Percentiles rank a stretch among this genome's conserved stretches.
phyloP scores from a whole-genome alignment of 192 early-diverging fungal genomes.

The Pilobolus umbonatus region DNA sequence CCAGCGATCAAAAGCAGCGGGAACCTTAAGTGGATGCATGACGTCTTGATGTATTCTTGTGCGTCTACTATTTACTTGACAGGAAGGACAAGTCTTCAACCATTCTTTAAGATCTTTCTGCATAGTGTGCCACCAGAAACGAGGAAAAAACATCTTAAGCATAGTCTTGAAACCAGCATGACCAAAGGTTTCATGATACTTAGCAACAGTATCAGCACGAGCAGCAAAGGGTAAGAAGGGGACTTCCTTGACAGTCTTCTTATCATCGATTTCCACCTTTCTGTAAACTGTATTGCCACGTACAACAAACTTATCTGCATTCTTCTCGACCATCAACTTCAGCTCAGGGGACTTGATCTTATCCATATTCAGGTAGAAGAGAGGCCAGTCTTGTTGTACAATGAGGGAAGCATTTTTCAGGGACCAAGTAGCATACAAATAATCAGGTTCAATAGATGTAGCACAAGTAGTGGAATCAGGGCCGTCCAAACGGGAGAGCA shows the following conservation, averaged over 20 bases:
- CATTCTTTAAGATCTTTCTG: not conserved
- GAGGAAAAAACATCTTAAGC: too few species aligned
- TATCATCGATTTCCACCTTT: not conserved
- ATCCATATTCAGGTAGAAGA: not conserved
- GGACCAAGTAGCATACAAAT: constrained; percentile 2
- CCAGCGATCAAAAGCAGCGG: not conserved
- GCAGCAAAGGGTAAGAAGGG: not conserved
- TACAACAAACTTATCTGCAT: not conserved
- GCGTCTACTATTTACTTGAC: not conserved
- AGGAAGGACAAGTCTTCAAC: not conserved
- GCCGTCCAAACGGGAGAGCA: not conserved
- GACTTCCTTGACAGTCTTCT: not conserved
- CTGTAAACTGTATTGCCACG: not conserved
- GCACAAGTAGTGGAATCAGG: not conserved
- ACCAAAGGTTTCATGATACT: not conserved
- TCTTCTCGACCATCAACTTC: not conserved
- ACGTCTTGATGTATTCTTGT: not conserved
- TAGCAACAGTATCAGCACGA: not conserved
- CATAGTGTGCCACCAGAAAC: constrained; percentile 12
- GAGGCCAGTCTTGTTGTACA: constrained; percentile 3
- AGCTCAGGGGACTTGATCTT: not conserved
- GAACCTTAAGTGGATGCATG: not conserved
- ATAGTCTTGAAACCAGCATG: not conserved
- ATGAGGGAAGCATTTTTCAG: constrained; percentile 1
- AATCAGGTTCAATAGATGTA: not conserved